Percentiles rank a stretch among this genome's conserved stretches.
These are phyloP conservation scores for Samsoniella hepiali DNA, from an alignment of 2,329 filamentous ascomycete species.

Conservation along the genomic window DNA sequence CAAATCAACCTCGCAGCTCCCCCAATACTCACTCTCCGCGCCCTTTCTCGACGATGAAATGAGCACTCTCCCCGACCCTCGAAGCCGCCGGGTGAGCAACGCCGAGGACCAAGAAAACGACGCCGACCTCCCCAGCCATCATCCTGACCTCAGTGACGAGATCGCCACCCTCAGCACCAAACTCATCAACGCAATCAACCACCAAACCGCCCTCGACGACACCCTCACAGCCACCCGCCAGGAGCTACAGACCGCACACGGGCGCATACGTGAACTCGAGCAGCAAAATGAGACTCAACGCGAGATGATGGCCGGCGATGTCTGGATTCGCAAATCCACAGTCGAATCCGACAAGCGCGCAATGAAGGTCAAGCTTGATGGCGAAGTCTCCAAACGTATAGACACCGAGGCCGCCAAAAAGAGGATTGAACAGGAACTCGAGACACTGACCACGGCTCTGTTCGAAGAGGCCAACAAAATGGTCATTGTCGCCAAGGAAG, in stretches of 20 bases:
- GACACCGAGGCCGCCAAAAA: slow-evolving; percentile 76
- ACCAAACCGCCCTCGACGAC: slow-evolving; percentile 90
- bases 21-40: slow-evolving; percentile 37
- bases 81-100: slow-evolving; percentile 51
- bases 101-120: slow-evolving; percentile 30
- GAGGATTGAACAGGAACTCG: slow-evolving; percentile 87
- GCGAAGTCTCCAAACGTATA: slow-evolving; percentile 63
- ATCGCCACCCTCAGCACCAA: slow-evolving; percentile 91
- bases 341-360: slow-evolving; percentile 69
- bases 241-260: slow-evolving; percentile 72
- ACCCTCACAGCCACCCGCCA: slow-evolving; percentile 76
- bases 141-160: slow-evolving; percentile 63
- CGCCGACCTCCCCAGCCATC: slow-evolving; percentile 30
- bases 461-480: slow-evolving; percentile 99
- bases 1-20: slow-evolving; percentile 34
- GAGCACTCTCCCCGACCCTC: slow-evolving; percentile 66
- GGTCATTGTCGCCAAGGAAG: slow-evolving; percentile 84
- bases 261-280: slow-evolving; percentile 68
- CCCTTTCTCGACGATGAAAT: slow-evolving; percentile 57
- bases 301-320: slow-evolving; percentile 67
- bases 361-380: slow-evolving; percentile 55
- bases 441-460: slow-evolving; percentile 84
- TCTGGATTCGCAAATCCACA: slow-evolving; percentile 71
- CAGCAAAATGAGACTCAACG: slow-evolving; percentile 62
- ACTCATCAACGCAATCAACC: slow-evolving; percentile 94